Base-by-base conservation (phyloP, 768 basidiomycete genomes). In the Trametes cinnabarina region DNA sequence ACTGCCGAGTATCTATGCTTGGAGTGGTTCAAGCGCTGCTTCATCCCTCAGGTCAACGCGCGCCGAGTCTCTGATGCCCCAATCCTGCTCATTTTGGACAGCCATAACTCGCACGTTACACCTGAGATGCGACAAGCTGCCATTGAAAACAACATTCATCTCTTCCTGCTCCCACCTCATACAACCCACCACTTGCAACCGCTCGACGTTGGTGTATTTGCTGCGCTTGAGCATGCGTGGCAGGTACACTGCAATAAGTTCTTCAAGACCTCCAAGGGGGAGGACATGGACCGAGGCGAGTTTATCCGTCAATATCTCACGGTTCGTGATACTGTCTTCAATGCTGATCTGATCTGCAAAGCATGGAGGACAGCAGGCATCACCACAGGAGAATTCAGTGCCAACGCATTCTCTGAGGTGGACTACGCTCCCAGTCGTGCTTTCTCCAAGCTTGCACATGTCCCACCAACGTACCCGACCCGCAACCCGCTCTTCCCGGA, bases 121-220 rank as follows among this genome's bases (percentile, higher is more conserved):
- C 26, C 57, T 0, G 20, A 59, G 2, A 65, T 77, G 35, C 52
- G 62, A 15, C 41, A 67, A 15, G 51, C 70, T 22, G 76, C 73
- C 2, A 26, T 56, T 4, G 30, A 65, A 37, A 50, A 74, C 51
- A 61, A 66, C n/a, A 69, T 77, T 32, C 51, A 71, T 1, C 41
- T 78, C 9, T 68, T 73, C 41, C 64, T 54, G 26, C 66, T 78
- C 37, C 79, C 76, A 1, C 66, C 76, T 22, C 74, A 81, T 35
- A 74, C 69, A 0, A 80, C 78, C 1, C 78, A 79, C 51, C 55
- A 63, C 12, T 71, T 78, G 0, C 77, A 79, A 61, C 77, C 79
- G 0, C 72, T 75, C 26, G 73, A 80, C 65, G 74, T 79, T 52
- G 72, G 71, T 3, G 69, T 72, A 32, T 80, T 79, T 63, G 71